phyloP scores from a whole-genome alignment of 1,284 basidiomycete genomes.

The Ceratobasidium sp. region DNA sequence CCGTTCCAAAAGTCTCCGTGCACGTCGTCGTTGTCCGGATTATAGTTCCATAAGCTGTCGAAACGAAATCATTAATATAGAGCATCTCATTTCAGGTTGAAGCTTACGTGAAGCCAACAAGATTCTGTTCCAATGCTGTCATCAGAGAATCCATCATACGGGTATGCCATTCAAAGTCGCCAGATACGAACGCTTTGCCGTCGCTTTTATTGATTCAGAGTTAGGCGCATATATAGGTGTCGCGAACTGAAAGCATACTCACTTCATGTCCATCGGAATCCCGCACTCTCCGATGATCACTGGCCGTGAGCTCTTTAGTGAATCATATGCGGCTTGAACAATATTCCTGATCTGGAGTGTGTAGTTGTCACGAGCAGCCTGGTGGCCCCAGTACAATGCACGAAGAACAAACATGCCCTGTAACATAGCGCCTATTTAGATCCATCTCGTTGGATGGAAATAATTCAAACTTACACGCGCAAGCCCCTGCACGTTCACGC shows the following conservation, averaged over 20 bases:
- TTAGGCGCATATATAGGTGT: not conserved
- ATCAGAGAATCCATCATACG: slow-evolving; percentile 92
- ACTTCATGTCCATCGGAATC: slow-evolving; percentile 96
- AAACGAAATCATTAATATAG: too few species aligned
- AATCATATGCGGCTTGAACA: slow-evolving; percentile 72
- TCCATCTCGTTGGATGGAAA: too few species aligned
- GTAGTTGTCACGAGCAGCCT: slow-evolving; percentile 84
- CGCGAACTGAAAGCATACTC: slow-evolving; percentile 54
- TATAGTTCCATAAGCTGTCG: slow-evolving; percentile 98
- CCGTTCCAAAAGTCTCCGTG: slow-evolving; percentile 94
- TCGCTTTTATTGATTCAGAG: slow-evolving; percentile 62
- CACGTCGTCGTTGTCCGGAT: slow-evolving; percentile 84
- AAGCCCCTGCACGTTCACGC: slow-evolving; percentile 90
- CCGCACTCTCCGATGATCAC: slow-evolving; percentile 92
- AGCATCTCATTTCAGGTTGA: not conserved
- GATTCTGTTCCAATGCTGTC: slow-evolving; percentile 76
- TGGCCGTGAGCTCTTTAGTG: slow-evolving; percentile 78
- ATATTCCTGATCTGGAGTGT: slow-evolving; percentile 84
- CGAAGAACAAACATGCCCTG: slow-evolving; percentile 87
- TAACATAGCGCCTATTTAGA: too few species aligned
- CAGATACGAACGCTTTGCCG: slow-evolving; percentile 76
- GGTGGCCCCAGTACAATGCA: slow-evolving; percentile 88
- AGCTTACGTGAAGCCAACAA: slow-evolving; percentile 85
- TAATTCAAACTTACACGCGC: too few species aligned
- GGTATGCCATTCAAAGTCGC: slow-evolving; percentile 83